These are phyloP conservation scores for Thalassiosira delicatula DNA, from an alignment of 352 stramenopile species.

Conservation along the genomic window DNA sequence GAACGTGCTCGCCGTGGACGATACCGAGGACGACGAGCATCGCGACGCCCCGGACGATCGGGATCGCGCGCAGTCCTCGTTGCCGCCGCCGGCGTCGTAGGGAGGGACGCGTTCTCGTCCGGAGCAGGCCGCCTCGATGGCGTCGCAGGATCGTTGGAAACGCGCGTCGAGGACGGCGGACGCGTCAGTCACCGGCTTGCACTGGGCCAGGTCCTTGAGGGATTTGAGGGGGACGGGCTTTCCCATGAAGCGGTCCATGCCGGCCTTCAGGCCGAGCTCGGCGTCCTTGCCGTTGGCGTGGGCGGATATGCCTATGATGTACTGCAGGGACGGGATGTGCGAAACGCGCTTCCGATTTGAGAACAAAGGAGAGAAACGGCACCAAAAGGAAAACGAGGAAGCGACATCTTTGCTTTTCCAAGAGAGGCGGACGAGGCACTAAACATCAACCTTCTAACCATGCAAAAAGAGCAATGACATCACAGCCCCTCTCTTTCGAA, in stretches of 20 bases:
- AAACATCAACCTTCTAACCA: background rate
- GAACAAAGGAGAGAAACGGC: too few species aligned
- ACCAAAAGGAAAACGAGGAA: too few species aligned
- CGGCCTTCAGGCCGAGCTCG: slow-evolving; percentile 56
- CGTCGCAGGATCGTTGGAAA: slow-evolving; percentile 16
- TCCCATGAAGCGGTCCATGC: slow-evolving; percentile 71
- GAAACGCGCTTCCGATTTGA: too few species aligned
- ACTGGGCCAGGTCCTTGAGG: slow-evolving; percentile 60
- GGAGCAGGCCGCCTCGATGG: slow-evolving; percentile 30
- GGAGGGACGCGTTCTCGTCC: too few species aligned
- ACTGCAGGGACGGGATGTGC: too few species aligned
- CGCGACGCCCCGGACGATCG: too few species aligned
- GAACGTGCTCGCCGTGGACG: slow-evolving; percentile 6
- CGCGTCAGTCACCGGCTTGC: slow-evolving; percentile 32
- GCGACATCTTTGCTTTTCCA: too few species aligned
- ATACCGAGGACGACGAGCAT: background rate
- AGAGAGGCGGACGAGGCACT: background rate
- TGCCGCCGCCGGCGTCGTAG: too few species aligned
- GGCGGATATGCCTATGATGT: slow-evolving; percentile 74
- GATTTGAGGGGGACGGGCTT: slow-evolving; percentile 71
- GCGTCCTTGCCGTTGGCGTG: slow-evolving; percentile 68
- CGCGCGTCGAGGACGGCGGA: slow-evolving; percentile 19
- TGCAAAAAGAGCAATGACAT: background rate
- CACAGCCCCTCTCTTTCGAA: too few species aligned
- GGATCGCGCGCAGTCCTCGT: too few species aligned